phyloP scores from a whole-genome alignment of 495 filamentous ascomycete species.

The Penicillium paradoxum region DNA sequence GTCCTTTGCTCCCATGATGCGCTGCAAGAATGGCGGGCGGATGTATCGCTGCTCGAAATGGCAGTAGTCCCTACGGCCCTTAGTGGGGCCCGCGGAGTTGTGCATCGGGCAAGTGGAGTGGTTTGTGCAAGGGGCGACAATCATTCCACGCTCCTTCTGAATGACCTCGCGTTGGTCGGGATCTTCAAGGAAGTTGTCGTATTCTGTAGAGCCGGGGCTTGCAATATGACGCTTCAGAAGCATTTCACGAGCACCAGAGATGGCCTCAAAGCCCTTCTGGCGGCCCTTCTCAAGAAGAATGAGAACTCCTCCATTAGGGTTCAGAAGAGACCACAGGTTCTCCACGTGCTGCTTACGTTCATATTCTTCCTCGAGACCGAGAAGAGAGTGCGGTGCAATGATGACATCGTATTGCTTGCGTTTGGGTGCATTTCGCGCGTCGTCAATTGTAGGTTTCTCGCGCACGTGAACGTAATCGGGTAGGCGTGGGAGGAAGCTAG shows the following conservation, averaged over 20 bases:
- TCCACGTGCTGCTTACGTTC: slow-evolving; percentile 70
- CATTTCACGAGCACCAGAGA: slow-evolving; percentile 74
- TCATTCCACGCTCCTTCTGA: slow-evolving; percentile 74
- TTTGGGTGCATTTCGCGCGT: slow-evolving; percentile 40
- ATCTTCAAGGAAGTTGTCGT: slow-evolving; percentile 36
- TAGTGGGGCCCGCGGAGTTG: slow-evolving; percentile 55
- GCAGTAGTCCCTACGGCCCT: slow-evolving; percentile 81
- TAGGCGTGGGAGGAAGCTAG: slow-evolving; percentile 84
- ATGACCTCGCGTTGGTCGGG: slow-evolving; percentile 30
- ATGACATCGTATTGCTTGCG: slow-evolving; percentile 86
- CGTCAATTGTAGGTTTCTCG: slow-evolving; percentile 43
- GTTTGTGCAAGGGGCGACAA: slow-evolving; percentile 93
- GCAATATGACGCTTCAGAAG: slow-evolving; percentile 72
- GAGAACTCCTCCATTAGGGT: slow-evolving; percentile 78
- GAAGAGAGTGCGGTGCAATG: slow-evolving; percentile 78
- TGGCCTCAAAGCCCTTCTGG: slow-evolving; percentile 84
- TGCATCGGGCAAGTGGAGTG: slow-evolving; percentile 89
- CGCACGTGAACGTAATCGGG: slow-evolving; percentile 78
- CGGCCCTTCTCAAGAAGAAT: slow-evolving; percentile 89
- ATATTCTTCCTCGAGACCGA: slow-evolving; percentile 65
- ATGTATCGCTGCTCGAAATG: slow-evolving; percentile 87
- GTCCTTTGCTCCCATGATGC: slow-evolving; percentile 61
- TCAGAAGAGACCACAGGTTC: slow-evolving; percentile 83
- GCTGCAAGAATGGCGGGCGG: slow-evolving; percentile 75
- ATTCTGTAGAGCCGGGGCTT: slow-evolving; percentile 52